Evolutionary conservation across 768 basidiomycete genomes (phyloP).

Genomic region (Trametes cubensis): DNA sequence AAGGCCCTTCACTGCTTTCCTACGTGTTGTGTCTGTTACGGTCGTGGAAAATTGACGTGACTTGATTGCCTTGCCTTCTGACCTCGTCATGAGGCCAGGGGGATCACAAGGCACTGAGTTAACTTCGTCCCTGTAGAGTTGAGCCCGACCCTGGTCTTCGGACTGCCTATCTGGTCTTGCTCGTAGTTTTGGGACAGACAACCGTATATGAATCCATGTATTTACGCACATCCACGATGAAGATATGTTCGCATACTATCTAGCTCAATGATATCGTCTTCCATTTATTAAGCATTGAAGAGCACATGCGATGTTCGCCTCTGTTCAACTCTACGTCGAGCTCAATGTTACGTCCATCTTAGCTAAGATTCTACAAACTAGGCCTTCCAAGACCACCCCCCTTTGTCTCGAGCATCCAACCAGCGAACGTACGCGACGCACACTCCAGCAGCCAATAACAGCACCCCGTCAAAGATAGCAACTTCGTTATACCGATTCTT

Average conservation of each 20-base stretch:
- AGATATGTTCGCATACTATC: too few species aligned
- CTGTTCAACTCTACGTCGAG: not conserved
- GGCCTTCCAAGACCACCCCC: slow-evolving; percentile 45
- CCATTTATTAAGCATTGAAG: not conserved
- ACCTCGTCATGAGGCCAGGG: slow-evolving; percentile 59
- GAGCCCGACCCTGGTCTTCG: slow-evolving; percentile 41
- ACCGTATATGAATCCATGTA: slow-evolving; percentile 19
- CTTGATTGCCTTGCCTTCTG: slow-evolving; percentile 45
- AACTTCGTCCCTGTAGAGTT: slow-evolving; percentile 64
- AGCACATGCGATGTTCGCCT: not conserved
- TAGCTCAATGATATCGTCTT: too few species aligned
- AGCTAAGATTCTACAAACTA: slow-evolving; percentile 21
- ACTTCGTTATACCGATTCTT: slow-evolving; percentile 41
- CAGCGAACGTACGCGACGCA: slow-evolving; percentile 47
- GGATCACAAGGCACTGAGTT: slow-evolving; percentile 48
- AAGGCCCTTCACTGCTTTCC: slow-evolving; percentile 51
- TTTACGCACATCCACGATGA: not conserved
- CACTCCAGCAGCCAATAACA: slow-evolving; percentile 40
- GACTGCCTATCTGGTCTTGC: slow-evolving; percentile 40
- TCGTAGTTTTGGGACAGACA: slow-evolving; percentile 77
- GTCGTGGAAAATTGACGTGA: slow-evolving; percentile 62
- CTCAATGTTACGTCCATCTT: slow-evolving; percentile 13
- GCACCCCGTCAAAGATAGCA: slow-evolving; percentile 40
- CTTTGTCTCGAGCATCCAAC: slow-evolving; percentile 45
- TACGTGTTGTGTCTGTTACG: slow-evolving; percentile 69